These are phyloP conservation scores for Kickxella alabastrina DNA, from an alignment of 192 early-diverging fungal genomes.

Conservation along the genomic window DNA sequence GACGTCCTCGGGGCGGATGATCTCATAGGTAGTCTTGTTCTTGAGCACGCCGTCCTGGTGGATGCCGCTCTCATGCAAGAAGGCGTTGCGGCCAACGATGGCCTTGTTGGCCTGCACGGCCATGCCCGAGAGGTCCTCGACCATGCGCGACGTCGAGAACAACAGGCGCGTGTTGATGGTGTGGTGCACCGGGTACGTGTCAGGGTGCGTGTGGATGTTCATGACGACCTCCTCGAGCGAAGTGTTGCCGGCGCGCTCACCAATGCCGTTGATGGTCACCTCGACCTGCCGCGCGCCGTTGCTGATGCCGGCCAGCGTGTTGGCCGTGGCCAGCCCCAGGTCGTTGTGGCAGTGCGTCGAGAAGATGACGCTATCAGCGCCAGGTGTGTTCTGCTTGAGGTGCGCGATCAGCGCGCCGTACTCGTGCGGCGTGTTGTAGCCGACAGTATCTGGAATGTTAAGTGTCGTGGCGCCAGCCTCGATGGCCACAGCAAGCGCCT, in stretches of 20 bases:
- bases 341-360: conserved; percentile 99
- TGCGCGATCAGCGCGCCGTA: conserved; percentile 85
- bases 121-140: conserved; percentile 88
- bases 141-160: conserved; percentile 83
- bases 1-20: conserved; percentile 89
- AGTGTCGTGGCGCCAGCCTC: conserved; percentile 90
- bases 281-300: conserved; percentile 96
- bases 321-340: conserved; percentile 93
- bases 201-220: conserved; percentile 91
- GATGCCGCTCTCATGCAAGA: conserved; percentile 96
- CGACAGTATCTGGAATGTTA: conserved; percentile 98
- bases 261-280: conserved; percentile 97
- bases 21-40: conserved; percentile 94
- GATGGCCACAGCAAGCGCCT: conserved; percentile 77
- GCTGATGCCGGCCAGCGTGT: conserved; percentile 83
- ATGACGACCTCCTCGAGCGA: conserved; percentile 94
- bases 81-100: conserved; percentile 96
- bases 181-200: conserved; percentile 82
- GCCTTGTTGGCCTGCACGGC: conserved; percentile 97
- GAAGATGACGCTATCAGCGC: conserved; percentile 69
- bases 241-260: conserved; percentile 97
- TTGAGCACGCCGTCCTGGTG: conserved; percentile 98
- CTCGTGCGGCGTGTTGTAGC: conserved; percentile 89
- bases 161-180: conserved; percentile 87
- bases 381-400: conserved; percentile 68